Base-by-base conservation (phyloP, 148 eudicot species). In the Dysphania ambrosioides region DNA sequence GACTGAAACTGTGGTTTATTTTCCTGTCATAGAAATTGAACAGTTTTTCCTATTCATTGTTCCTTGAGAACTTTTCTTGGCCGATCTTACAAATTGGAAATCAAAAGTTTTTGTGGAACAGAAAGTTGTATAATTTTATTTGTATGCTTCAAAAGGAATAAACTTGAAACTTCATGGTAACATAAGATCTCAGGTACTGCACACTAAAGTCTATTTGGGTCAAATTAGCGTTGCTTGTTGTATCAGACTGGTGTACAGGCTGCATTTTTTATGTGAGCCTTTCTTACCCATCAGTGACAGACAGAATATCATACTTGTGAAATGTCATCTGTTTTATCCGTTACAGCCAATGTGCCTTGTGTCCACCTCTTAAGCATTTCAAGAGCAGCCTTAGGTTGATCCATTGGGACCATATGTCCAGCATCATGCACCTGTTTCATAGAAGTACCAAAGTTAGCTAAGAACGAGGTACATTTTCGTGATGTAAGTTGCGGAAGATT, bases 321-420 rank as follows among this genome's bases (percentile, higher is more conserved):
- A 41, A 80, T 70, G 51, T 30, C 30, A 5, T 73, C 69, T 12
- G 63, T 56, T 61, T 59, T 79, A 72, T 79, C 57, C 11, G 80
- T 72, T 26, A 49, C 36, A 70, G 71, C 63, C 66, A 85, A 82
- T 44, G 80, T 73, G 38, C 91, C 89, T 72, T 83, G 85, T 38
- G 81, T 90, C 97, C 97, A 92, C 73, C 87, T 84, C 80, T 78
- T 77, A 49, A 94, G 80, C 92, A 94, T 88, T 80, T 91, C 90
- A 13, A 94, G 74, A 13, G 98, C 76, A 68, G 93, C 91, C 70
- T 86, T 83, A 4, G 98, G 98, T 73, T 91, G 96, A 82, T 93
- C 97, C 95, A 88, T 91, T 8, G 97, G 94, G 73, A 89, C 91
- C 93, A 91, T 77, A 76, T 91, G 98, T 41, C 94, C 93, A 19